Base-by-base conservation (phyloP, 805 yeast genomes). In the Lipomyces mesembrius region DNA sequence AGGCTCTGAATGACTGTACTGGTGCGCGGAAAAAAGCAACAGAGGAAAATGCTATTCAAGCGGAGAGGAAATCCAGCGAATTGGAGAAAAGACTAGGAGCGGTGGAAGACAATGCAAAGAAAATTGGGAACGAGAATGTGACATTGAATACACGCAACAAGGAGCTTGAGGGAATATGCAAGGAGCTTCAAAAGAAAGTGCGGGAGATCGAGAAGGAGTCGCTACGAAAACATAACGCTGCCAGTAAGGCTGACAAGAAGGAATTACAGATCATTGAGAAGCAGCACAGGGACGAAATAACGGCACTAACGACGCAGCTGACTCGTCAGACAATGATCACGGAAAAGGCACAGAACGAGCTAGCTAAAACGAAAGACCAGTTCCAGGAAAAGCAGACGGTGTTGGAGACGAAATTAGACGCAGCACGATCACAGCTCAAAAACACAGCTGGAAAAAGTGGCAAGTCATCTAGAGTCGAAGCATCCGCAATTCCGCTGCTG, bases 341-440 rank as follows among this genome's bases (percentile, higher is more conserved):
- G 0, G 71, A 65, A 43, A 60, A 58, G 29, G 61, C 71, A 3
- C 59, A 60, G 25, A 60, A 57, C 29, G 68, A 67, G 35, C 29
- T 57, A 17, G 51, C 29, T 2, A 60, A 67, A n/a, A 22, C 49
- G 14, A 67, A 63, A 34, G 60, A 61, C 8, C 71, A 66, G 55
- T 25, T 51, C 25, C 60, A 22, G 27, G 20, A 61, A 8, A 66
- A 37, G 34, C 70, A 57, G 20, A 51, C 58, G 3, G 59, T 66
- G 25, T 37, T 67, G 32, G 67, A 68, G 51, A 57, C 61, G 37
- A 64, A 58, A 35, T 29, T 68, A 22, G 70, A 65, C 22, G 46
- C 62, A 5, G 52, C 32, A 17, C 60, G 62, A 46, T 35, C 25
- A 17, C 67, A 66, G 60, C 29, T 68, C 20, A 66, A 63, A 51